Base-by-base conservation (phyloP, 352 stramenopile species). In the Pythium myriotylum region DNA sequence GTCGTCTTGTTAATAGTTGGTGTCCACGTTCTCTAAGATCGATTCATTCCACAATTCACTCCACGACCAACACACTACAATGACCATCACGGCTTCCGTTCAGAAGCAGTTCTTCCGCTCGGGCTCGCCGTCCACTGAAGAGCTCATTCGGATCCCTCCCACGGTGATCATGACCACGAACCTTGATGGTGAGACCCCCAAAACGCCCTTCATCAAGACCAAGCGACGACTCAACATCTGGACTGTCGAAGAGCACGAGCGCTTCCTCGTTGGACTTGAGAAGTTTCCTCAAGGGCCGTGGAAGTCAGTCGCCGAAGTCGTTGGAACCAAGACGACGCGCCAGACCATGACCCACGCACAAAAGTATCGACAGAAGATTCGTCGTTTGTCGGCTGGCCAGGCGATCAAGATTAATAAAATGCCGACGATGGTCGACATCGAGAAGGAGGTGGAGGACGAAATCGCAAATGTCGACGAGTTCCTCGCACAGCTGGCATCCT, bases 221-320 rank as follows among this genome's bases (percentile, higher is more conserved):
- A 39, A 40, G 22, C 39, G 51, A n/a, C 52, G 52, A 17, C 52
- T 51, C 37, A 59, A 59, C 51, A 39, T 58, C n/a, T 79, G 77
- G 77, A 76, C 72, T 23, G 66, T 69, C 20, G 74, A 84, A 20
- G 77, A 86, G 49, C 77, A 87, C 52, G 77, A 73, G 27, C 73
- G 74, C 24, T 87, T 87, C 51, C 57, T 84, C 13, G 43, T 71
- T 0, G 75, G 73, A 1, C 73, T 87, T 45, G 75, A 58, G 17
- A 12, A 20, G 22, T 48, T 48, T 23, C 51, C 51, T 14, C 51
- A 40, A 14, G 51, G 51, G 24, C 51, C 51, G 14, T 58, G 51
- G 51, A 58, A 58, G 29, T 23, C 51, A 4, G 43, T 58, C 17
- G 51, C 51, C 4, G 51, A 39, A 17, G 37, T 58, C 3, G 51